A percentile compares a stretch with the other conserved stretches of the same genome.
These are phyloP conservation scores for Neurospora intermedia DNA, from an alignment of 495 filamentous ascomycete species.

Conservation along the genomic window DNA sequence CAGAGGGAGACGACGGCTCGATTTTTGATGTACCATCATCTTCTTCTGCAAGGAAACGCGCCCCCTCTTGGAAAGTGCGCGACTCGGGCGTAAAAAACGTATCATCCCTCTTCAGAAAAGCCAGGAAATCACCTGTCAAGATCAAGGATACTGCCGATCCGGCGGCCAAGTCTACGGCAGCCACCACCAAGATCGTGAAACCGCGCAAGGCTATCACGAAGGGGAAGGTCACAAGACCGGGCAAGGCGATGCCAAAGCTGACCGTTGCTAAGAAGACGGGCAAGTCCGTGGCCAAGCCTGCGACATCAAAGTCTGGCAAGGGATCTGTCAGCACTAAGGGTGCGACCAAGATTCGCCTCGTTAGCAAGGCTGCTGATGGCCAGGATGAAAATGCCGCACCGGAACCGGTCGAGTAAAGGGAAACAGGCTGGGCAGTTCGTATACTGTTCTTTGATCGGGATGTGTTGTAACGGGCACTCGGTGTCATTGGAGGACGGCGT, in stretches of 20 bases:
- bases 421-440: background rate
- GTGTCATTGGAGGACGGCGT: background rate
- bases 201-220: background rate
- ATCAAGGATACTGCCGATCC: background rate
- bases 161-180: background rate
- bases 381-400: background rate
- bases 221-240: background rate
- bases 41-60: constrained; percentile 8
- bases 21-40: background rate
- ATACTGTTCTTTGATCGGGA: background rate
- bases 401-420: background rate
- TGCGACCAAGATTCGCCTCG: background rate
- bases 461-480: background rate
- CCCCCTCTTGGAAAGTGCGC: constrained; percentile 7
- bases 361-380: background rate
- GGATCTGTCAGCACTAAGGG: background rate
- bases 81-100: background rate
- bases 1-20: background rate
- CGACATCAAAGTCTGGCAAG: background rate
- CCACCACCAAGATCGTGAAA: background rate
- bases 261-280: background rate
- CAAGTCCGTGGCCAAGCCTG: background rate
- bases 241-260: background rate
- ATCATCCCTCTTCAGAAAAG: background rate
- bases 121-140: background rate